These are phyloP conservation scores for Gossypium herbaceum DNA, from an alignment of 345 rosid species.

Conservation along the genomic window DNA sequence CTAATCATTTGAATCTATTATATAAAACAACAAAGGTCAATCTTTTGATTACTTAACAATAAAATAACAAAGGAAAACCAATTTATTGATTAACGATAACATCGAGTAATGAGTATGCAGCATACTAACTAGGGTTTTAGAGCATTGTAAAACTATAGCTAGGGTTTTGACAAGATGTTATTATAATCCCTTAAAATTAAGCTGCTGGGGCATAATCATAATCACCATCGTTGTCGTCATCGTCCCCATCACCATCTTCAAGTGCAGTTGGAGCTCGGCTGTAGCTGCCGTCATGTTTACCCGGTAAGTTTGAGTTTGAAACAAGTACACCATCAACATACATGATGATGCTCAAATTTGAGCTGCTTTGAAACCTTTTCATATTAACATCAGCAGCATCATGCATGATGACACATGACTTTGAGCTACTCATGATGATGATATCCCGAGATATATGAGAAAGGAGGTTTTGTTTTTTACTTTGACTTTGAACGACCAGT, in stretches of 20 bases:
- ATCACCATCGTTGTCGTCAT: slow-evolving; percentile 21
- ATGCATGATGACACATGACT: neutral
- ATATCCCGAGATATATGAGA: neutral
- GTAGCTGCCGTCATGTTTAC: neutral
- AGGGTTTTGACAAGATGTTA: neutral
- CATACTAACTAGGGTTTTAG: neutral
- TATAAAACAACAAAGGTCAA: neutral
- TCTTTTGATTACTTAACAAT: neutral
- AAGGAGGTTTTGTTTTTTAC: neutral
- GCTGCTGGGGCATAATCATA: slow-evolving; percentile 36
- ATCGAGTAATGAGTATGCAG: too few relatives aligned
- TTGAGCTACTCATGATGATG: neutral
- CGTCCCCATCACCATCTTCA: slow-evolving; percentile 17
- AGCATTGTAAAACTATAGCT: neutral
- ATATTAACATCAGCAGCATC: neutral
- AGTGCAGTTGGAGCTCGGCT: slow-evolving; percentile 8
- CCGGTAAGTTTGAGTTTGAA: neutral
- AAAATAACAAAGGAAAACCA: too few relatives aligned
- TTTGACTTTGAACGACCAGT: neutral
- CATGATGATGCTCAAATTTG: slow-evolving; percentile 3
- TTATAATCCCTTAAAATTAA: neutral
- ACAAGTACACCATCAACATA: neutral
- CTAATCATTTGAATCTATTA: neutral
- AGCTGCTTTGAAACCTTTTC: neutral
- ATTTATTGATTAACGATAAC: too few relatives aligned